Evolutionary conservation across 2,329 filamentous ascomycete species (phyloP).

Genomic region (Talaromyces sp.): DNA sequence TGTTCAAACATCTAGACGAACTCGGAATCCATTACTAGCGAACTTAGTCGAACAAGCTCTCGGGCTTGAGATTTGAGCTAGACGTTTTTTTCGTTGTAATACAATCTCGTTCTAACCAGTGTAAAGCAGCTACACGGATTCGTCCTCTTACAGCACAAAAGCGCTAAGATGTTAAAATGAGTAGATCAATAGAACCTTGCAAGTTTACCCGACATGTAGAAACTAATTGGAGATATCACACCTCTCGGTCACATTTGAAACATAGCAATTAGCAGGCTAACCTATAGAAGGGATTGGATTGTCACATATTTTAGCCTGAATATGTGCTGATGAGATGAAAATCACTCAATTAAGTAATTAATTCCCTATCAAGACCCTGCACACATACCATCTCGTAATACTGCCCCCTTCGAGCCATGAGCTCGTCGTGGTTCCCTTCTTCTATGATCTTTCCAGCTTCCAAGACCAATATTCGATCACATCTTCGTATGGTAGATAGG

Average conservation of each 20-base stretch:
- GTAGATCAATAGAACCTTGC: neutral
- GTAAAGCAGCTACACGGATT: neutral
- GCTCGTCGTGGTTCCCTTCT: conserved; percentile 71
- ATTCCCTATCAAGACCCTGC: neutral
- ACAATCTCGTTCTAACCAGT: neutral
- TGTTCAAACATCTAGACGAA: neutral
- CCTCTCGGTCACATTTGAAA: neutral
- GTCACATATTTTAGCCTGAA: neutral
- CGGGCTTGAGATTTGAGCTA: neutral
- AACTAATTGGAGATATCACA: neutral
- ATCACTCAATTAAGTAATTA: neutral
- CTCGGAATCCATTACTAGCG: neutral
- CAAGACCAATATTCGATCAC: conserved; percentile 83
- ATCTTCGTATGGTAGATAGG: conserved; percentile 70
- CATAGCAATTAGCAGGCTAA: neutral
- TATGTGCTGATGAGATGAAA: neutral
- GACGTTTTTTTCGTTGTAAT: neutral
- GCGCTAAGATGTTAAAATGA: neutral
- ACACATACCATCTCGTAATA: neutral
- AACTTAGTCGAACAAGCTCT: neutral
- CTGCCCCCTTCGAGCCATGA: conserved; percentile 47
- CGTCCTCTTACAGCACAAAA: neutral
- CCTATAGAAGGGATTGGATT: neutral
- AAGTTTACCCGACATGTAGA: neutral
- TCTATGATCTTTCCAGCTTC: conserved; percentile 70